These are phyloP conservation scores for Paramecium tetraurelia DNA, from an alignment of 73 alveolate species.

Conservation along the genomic window DNA sequence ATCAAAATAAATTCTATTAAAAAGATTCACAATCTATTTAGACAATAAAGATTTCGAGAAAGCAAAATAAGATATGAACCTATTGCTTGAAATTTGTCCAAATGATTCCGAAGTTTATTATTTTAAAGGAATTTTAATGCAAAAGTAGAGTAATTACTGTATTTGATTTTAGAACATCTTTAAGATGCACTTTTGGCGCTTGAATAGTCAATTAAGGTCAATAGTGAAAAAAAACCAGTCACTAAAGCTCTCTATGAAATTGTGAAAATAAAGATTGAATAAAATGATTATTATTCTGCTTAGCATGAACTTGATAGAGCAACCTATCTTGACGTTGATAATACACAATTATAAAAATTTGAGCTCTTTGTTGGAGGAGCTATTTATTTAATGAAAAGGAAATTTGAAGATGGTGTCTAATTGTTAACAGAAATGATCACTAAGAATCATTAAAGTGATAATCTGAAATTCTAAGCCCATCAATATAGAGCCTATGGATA, in stretches of 20 bases:
- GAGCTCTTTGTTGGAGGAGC: slow-evolving; percentile 79
- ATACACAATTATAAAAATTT: slow-evolving; percentile 59
- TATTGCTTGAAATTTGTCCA: slow-evolving; percentile 17
- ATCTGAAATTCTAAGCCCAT: slow-evolving; percentile 65
- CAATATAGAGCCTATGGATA: slow-evolving; percentile 83
- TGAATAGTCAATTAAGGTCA: slow-evolving; percentile 72
- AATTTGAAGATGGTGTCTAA: slow-evolving; percentile 73
- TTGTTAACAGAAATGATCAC: slow-evolving; percentile 65
- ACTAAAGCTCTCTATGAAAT: slow-evolving; percentile 78
- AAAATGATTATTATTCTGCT: slow-evolving; percentile 83
- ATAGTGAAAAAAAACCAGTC: slow-evolving; percentile 66
- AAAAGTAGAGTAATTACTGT: slow-evolving; percentile 46
- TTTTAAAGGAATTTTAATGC: slow-evolving; percentile 70
- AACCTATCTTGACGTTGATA: slow-evolving; percentile 63
- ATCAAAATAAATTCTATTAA: slow-evolving; percentile 40
- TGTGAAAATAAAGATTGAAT: slow-evolving; percentile 71
- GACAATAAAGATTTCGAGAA: neutral
- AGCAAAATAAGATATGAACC: neutral
- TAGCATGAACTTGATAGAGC: slow-evolving; percentile 79
- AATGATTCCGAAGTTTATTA: slow-evolving; percentile 68
- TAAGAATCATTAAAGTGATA: slow-evolving; percentile 42
- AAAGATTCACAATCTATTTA: neutral
- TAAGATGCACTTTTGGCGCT: slow-evolving; percentile 73
- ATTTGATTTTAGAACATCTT: slow-evolving; percentile 27
- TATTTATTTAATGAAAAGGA: slow-evolving; percentile 77